Evolutionary conservation across 1,284 basidiomycete genomes (phyloP).

Genomic region (Athelia sp.): DNA sequence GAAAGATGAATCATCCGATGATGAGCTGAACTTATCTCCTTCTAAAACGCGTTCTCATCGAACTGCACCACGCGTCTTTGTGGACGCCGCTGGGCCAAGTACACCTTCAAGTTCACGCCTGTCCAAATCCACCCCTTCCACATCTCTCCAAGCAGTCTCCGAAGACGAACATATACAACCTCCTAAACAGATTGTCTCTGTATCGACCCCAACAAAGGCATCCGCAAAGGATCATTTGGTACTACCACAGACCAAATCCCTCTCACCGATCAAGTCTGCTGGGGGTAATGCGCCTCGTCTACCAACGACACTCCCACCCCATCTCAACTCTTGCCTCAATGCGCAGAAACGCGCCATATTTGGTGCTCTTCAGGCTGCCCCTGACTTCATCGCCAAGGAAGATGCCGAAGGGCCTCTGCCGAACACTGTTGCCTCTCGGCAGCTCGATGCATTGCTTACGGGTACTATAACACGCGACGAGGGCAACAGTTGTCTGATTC

Average conservation of each 20-base stretch:
- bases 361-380: constrained; percentile 35
- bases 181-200: no score
- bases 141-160: no score
- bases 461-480: constrained; percentile 78
- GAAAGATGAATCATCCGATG: constrained; percentile 17
- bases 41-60: constrained; percentile 24
- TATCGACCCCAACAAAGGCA: no score
- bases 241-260: no score
- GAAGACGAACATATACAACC: no score
- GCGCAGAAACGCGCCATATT: constrained; percentile 60
- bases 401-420: constrained; percentile 29
- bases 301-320: constrained; percentile 26
- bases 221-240: no score
- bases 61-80: constrained; percentile 22
- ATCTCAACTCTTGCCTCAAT: constrained; percentile 37
- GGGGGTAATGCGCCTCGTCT: constrained; percentile 5
- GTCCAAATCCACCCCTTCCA: no score
- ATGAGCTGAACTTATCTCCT: constrained; percentile 29
- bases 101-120: constrained; percentile 16
- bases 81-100: constrained; percentile 36
- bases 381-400: constrained; percentile 22
- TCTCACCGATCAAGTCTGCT: no score
- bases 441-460: constrained; percentile 57
- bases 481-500: constrained; percentile 84
- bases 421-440: constrained; percentile 45